Conservation (phyloP, 2,329 filamentous ascomycete genomes). For the Apiospora koreana region DNA sequence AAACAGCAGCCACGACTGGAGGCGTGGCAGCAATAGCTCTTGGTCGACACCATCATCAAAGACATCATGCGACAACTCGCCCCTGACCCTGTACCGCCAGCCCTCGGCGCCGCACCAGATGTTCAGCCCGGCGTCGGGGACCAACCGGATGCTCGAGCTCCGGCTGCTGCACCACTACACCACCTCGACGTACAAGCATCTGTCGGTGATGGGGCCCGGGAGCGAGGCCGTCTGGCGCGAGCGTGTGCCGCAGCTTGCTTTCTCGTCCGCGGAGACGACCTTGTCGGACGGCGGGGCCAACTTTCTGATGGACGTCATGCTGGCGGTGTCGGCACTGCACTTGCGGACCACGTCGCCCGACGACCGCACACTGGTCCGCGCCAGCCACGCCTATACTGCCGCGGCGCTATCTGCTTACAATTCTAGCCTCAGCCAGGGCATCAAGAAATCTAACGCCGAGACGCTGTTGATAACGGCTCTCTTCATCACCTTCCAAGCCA, state of each 20-base stretch:
- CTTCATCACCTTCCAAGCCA: slow-evolving; percentile 67
- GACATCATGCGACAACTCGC: not conserved
- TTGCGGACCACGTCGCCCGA: slow-evolving; percentile 56
- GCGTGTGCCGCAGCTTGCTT: slow-evolving; percentile 62
- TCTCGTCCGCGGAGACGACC: slow-evolving; percentile 39
- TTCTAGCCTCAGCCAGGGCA: slow-evolving; percentile 54
- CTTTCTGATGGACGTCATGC: slow-evolving; percentile 63
- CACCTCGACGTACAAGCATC: slow-evolving; percentile 59
- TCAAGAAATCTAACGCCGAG: slow-evolving; percentile 61
- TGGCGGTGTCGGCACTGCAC: slow-evolving; percentile 65
- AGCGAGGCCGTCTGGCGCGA: slow-evolving; percentile 61
- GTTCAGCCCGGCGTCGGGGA: slow-evolving; percentile 36
- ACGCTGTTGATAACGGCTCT: slow-evolving; percentile 63
- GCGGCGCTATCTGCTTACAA: slow-evolving; percentile 64
- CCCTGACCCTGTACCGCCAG: slow-evolving; percentile 35
- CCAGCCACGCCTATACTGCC: slow-evolving; percentile 66
- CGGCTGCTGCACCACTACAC: slow-evolving; percentile 67
- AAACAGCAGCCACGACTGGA: not conserved
- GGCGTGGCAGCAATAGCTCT: not conserved
- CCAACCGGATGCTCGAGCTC: slow-evolving; percentile 57
- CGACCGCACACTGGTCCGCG: slow-evolving; percentile 59
- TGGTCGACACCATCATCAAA: not conserved
- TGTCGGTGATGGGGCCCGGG: slow-evolving; percentile 51
- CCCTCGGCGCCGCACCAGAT: slow-evolving; percentile 15
- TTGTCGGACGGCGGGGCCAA: slow-evolving; percentile 34